Conservation (phyloP, 306 rosid genomes). For the Datisca glomerata region DNA sequence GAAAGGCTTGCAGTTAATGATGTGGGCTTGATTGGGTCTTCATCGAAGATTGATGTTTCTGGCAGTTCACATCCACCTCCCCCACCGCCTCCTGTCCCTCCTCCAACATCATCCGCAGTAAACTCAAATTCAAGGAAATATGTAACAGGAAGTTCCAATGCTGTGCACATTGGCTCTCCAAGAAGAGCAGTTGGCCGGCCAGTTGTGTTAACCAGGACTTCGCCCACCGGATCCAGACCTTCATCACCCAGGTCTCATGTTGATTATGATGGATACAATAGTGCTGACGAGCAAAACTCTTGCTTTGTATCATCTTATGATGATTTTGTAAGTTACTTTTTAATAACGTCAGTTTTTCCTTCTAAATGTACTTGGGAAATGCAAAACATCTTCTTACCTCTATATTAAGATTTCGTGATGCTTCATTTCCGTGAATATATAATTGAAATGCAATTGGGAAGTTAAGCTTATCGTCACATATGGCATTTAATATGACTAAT, state of each 20-base stretch:
- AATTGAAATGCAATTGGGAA: no score
- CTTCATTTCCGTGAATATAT: no score
- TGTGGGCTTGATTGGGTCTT: conserved; percentile 26
- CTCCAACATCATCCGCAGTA: conserved; percentile 42
- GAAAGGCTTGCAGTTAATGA: conserved; percentile 26
- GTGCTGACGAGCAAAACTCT: conserved; percentile 86
- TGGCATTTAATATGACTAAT: no score
- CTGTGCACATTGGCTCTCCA: conserved; percentile 43
- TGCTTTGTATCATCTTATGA: conserved; percentile 57
- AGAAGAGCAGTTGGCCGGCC: conserved; percentile 63
- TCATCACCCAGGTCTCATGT: conserved; percentile 82
- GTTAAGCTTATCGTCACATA: no score
- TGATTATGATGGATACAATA: conserved; percentile 93
- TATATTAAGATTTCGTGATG: no score
- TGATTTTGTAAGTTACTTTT: conserved; percentile 68
- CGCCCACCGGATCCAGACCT: conserved; percentile 71
- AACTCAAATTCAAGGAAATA: conserved; percentile 48
- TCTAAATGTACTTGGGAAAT: not conserved
- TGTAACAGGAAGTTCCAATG: conserved; percentile 39
- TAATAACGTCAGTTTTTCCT: not conserved
- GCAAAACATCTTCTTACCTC: no score
- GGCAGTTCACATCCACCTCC: conserved; percentile 67
- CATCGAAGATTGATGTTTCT: conserved; percentile 10
- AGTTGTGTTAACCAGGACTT: conserved; percentile 56
- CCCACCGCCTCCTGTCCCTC: conserved; percentile 94